Evolutionary conservation across 75 land plant genomes (phyloP).

Genomic region (Picea glauca): DNA sequence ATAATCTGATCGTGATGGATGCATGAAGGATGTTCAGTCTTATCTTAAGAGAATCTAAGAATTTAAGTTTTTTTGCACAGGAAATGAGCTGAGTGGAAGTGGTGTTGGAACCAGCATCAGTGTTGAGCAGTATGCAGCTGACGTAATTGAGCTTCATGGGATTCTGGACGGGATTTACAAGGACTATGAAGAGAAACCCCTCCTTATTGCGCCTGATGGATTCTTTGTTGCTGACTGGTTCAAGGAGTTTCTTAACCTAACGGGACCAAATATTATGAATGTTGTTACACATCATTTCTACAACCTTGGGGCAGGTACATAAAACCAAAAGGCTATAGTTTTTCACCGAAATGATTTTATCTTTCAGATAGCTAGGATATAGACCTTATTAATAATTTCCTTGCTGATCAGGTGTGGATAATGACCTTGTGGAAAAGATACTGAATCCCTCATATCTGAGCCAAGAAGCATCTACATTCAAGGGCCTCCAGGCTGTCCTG

Average conservation of each 20-base stretch:
- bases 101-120: conserved; percentile 70
- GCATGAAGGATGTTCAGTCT: too few species aligned
- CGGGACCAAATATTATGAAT: conserved; percentile 63
- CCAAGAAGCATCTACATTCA: conserved; percentile 34
- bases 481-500: conserved; percentile 21
- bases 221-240: conserved; percentile 60
- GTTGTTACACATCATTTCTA: conserved; percentile 79
- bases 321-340: too few species aligned
- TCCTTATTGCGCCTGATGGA: conserved; percentile 90
- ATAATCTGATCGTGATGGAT: too few species aligned
- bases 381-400: too few species aligned
- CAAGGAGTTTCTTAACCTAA: conserved; percentile 52
- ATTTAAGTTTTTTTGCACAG: conserved; percentile 12
- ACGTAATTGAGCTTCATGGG: conserved; percentile 25
- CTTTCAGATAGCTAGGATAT: too few species aligned
- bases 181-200: conserved; percentile 30
- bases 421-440: conserved; percentile 51
- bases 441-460: conserved; percentile 50
- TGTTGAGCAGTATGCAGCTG: conserved; percentile 46
- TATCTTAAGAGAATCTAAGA: too few species aligned
- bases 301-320: conserved; percentile 85
- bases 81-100: conserved; percentile 72
- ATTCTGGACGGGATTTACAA: conserved; percentile 51
- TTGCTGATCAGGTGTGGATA: conserved; percentile 49
- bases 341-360: too few species aligned